These are phyloP conservation scores for Monosporascus sp. DNA, from an alignment of 2,329 filamentous ascomycete genomes.

Conservation along the genomic window DNA sequence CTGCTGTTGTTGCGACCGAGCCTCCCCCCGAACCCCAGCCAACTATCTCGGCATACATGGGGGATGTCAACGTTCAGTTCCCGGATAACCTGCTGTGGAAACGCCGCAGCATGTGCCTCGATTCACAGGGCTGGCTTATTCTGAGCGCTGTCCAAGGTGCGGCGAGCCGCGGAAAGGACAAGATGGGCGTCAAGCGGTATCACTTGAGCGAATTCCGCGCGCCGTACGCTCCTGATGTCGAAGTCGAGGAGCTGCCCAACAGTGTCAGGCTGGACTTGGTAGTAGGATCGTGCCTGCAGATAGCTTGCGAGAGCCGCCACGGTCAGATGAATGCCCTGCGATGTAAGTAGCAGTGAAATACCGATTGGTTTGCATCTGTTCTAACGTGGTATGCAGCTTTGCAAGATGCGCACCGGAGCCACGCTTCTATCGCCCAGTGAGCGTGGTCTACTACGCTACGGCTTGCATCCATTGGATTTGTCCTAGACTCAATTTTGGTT, in stretches of 20 bases:
- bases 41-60: conserved; percentile 61
- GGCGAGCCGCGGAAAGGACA: conserved; percentile 50
- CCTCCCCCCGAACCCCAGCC: conserved; percentile 21
- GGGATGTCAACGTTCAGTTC: conserved; percentile 95
- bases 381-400: conserved; percentile 33
- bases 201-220: conserved; percentile 78
- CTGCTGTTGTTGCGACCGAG: conserved; percentile 20
- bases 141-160: conserved; percentile 63
- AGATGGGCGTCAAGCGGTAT: conserved; percentile 63
- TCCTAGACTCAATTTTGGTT: neutral
- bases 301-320: conserved; percentile 58
- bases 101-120: conserved; percentile 79
- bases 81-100: conserved; percentile 97
- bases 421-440: conserved; percentile 28
- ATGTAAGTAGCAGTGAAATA: conserved; percentile 35
- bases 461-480: neutral
- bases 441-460: neutral
- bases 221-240: conserved; percentile 81
- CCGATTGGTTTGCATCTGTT: neutral
- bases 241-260: conserved; percentile 87
- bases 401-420: conserved; percentile 35
- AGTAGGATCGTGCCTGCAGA: conserved; percentile 55
- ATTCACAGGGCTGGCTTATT: conserved; percentile 77
- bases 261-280: conserved; percentile 63
- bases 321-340: conserved; percentile 51